Conservation (phyloP, 2,329 filamentous ascomycete genomes). For the Helicocarpus griseus region DNA sequence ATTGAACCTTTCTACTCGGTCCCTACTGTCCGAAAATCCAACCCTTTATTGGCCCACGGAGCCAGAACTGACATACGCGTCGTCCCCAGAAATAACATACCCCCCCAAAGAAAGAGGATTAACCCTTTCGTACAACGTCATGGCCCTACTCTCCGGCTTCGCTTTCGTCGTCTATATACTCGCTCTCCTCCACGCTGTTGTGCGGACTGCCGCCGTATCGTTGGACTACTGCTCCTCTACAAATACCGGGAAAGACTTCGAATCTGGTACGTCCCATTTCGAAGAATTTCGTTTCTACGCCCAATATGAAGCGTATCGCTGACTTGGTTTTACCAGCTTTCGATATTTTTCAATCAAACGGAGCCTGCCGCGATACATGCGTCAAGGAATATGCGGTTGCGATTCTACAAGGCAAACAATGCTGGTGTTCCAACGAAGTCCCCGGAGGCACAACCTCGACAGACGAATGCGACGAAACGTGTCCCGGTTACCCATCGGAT, state of each 20-base stretch:
- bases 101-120: not conserved
- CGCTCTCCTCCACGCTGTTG: slow-evolving; percentile 19
- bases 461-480: slow-evolving; percentile 29
- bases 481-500: slow-evolving; percentile 40
- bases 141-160: not conserved
- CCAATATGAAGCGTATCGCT: slow-evolving; percentile 4
- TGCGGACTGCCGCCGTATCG: slow-evolving; percentile 15
- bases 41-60: not conserved
- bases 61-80: not conserved
- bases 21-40: not conserved
- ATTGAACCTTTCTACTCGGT: no score
- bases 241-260: slow-evolving; percentile 34
- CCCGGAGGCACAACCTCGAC: slow-evolving; percentile 28
- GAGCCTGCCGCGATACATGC: slow-evolving; percentile 32
- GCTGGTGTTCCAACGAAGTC: slow-evolving; percentile 41
- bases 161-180: slow-evolving; percentile 5
- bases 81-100: not conserved
- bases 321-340: slow-evolving; percentile 21
- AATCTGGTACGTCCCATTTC: slow-evolving; percentile 24
- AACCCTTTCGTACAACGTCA: not conserved
- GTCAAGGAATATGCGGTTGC: slow-evolving; percentile 35
- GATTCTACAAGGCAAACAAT: slow-evolving; percentile 35
- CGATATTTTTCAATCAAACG: slow-evolving; percentile 37
- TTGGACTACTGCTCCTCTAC: slow-evolving; percentile 34
- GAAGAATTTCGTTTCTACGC: not conserved